phyloP scores from a whole-genome alignment of 768 basidiomycete species.

The Pleurotus tuoliensis region DNA sequence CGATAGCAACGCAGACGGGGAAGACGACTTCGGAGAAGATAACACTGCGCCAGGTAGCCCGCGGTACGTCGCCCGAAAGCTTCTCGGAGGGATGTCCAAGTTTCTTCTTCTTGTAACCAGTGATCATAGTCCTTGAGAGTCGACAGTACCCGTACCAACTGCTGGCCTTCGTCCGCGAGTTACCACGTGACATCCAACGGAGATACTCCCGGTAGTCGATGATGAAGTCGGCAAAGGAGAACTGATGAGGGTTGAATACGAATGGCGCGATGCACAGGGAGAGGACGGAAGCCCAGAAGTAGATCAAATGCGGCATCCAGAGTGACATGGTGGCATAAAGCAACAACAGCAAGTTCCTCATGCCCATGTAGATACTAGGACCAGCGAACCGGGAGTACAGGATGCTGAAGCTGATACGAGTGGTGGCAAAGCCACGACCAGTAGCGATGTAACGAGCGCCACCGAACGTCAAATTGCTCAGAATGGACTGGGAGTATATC shows the following conservation, averaged over 20 bases:
- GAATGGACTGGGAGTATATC: constrained; percentile 95
- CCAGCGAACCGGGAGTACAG: constrained; percentile 98
- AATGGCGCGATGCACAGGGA: constrained; percentile 96
- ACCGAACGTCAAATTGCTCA: constrained; percentile 96
- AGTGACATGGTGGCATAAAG: constrained; percentile 89
- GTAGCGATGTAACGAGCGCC: constrained; percentile 99
- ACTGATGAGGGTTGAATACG: constrained; percentile 99
- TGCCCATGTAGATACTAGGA: constrained; percentile 98
- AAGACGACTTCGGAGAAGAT: constrained; percentile 80
- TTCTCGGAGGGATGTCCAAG: constrained; percentile 98
- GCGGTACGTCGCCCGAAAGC: constrained; percentile 88
- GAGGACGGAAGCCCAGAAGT: constrained; percentile 97
- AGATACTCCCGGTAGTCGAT: constrained; percentile 98
- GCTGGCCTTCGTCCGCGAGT: constrained; percentile 93
- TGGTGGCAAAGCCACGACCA: constrained; percentile 98
- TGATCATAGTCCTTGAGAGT: constrained; percentile 94
- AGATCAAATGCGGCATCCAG: constrained; percentile 93
- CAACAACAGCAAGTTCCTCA: constrained; percentile 87
- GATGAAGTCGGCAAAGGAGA: constrained; percentile 94
- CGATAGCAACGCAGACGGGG: constrained; percentile 68
- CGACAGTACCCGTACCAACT: constrained; percentile 99
- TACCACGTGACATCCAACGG: constrained; percentile 99
- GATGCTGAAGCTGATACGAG: constrained; percentile 92
- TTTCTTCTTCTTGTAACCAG: constrained; percentile 99
- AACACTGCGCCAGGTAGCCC: constrained; percentile 83